A percentile compares a stretch with the other conserved stretches of the same genome.
These are phyloP conservation scores for Colletotrichum incanum DNA, from an alignment of 2,329 filamentous ascomycete genomes.

Conservation along the genomic window DNA sequence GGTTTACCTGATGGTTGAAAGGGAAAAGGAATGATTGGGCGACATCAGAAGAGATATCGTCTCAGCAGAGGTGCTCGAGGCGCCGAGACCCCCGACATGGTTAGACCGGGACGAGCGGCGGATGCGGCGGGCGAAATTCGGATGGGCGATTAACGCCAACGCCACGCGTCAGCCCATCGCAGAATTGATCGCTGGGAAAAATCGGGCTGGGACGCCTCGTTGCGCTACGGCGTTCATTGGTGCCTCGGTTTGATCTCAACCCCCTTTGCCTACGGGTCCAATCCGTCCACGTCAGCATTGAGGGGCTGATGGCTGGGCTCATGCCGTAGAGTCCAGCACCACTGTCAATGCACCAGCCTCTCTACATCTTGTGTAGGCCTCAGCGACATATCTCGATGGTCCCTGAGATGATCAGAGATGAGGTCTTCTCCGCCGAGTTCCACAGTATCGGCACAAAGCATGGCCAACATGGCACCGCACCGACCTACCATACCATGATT, in stretches of 20 bases:
- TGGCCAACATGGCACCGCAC: not conserved
- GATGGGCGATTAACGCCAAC: not conserved
- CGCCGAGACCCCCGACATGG: not conserved
- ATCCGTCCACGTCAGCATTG: not conserved
- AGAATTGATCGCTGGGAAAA: not conserved
- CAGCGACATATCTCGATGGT: not conserved
- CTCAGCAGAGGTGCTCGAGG: not conserved
- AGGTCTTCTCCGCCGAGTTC: not conserved
- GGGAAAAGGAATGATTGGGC: not conserved
- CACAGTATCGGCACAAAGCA: not conserved
- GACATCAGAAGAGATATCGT: not conserved
- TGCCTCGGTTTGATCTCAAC: not conserved
- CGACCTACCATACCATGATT: too few species aligned
- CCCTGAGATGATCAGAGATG: too few species aligned
- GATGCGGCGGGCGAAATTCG: not conserved
- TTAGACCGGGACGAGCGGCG: slow-evolving; percentile 13
- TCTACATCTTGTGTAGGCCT: too few species aligned
- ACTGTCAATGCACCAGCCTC: too few species aligned
- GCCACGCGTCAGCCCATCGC: slow-evolving; percentile 2
- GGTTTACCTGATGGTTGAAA: not conserved
- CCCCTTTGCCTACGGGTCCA: not conserved
- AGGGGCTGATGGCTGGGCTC: not conserved
- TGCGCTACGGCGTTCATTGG: not conserved
- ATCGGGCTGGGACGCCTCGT: not conserved
- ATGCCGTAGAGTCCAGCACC: not conserved